phyloP scores from a whole-genome alignment of 179 eudicot species.

The Heliamphora ciliata region DNA sequence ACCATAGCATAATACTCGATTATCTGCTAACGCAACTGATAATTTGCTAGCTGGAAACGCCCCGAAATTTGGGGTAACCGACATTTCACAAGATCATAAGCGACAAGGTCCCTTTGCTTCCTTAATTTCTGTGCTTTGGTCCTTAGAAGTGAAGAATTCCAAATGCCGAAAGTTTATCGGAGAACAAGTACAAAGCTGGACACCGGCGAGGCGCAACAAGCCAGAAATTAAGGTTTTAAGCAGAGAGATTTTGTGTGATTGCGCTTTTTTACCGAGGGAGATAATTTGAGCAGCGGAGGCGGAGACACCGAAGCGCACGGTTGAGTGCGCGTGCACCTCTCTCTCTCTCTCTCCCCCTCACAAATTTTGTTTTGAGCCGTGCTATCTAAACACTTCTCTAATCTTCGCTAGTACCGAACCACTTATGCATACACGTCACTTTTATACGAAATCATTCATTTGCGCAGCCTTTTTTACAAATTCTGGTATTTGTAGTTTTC shows the following conservation, averaged over 20 bases:
- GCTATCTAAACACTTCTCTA: too few species aligned
- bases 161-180: not conserved
- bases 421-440: too few species aligned
- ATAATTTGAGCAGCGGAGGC: not conserved
- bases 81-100: slow-evolving; percentile 15
- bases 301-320: slow-evolving; percentile 5
- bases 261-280: not conserved
- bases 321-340: not conserved
- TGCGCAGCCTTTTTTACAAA: too few species aligned
- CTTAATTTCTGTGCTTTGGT: not conserved
- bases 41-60: slow-evolving; percentile 16
- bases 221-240: not conserved
- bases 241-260: too few species aligned
- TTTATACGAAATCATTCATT: too few species aligned
- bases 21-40: slow-evolving; percentile 13
- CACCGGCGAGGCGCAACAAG: not conserved
- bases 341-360: not conserved
- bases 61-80: slow-evolving; percentile 9
- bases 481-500: too few species aligned
- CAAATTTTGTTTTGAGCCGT: too few species aligned
- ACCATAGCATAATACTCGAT: not conserved
- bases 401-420: too few species aligned
- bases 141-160: not conserved
- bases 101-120: not conserved
- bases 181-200: too few species aligned